Conservation (phyloP, 805 yeast species). For the Isabelozyma rhagii region DNA sequence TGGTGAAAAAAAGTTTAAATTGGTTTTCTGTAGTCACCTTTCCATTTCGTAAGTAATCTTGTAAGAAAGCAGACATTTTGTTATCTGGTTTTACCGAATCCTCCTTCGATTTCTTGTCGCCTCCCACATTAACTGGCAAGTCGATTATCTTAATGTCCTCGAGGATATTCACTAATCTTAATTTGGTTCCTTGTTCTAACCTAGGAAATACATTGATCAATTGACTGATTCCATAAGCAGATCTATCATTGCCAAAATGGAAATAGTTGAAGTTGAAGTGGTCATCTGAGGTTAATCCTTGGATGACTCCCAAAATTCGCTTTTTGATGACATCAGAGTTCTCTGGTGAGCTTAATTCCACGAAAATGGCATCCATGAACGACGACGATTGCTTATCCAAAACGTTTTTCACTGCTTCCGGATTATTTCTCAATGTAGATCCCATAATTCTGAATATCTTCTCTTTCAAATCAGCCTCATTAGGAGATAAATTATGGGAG, state of each 20-base stretch:
- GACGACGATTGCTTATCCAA: slow-evolving; percentile 13
- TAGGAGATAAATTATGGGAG: slow-evolving; percentile 8
- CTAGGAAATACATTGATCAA: slow-evolving; percentile 25
- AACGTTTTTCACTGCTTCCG: slow-evolving; percentile 48
- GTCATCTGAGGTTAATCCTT: slow-evolving; percentile 38
- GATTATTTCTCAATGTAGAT: slow-evolving; percentile 71
- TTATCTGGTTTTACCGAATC: slow-evolving; percentile 18
- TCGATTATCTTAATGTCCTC: slow-evolving; percentile 36
- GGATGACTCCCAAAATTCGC: slow-evolving; percentile 51
- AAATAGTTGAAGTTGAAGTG: slow-evolving; percentile 29
- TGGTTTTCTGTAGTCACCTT: slow-evolving; percentile 31
- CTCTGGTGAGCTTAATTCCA: slow-evolving; percentile 10
- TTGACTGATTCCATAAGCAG: slow-evolving; percentile 15
- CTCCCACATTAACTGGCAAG: neutral
- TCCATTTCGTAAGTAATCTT: slow-evolving; percentile 24
- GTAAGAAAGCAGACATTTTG: slow-evolving; percentile 35
- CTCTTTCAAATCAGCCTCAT: slow-evolving; percentile 39
- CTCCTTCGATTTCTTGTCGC: slow-evolving; percentile 14
- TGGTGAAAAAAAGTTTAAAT: slow-evolving; percentile 37
- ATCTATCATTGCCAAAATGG: slow-evolving; percentile 8
- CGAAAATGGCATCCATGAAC: slow-evolving; percentile 18
- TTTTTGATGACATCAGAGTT: slow-evolving; percentile 37
- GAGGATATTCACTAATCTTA: slow-evolving; percentile 44
- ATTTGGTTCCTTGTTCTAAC: slow-evolving; percentile 26
- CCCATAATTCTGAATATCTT: slow-evolving; percentile 58